Percentiles rank a stretch among this genome's conserved stretches.
phyloP scores from a whole-genome alignment of 768 basidiomycete species.

The Exsudoporus frostii region DNA sequence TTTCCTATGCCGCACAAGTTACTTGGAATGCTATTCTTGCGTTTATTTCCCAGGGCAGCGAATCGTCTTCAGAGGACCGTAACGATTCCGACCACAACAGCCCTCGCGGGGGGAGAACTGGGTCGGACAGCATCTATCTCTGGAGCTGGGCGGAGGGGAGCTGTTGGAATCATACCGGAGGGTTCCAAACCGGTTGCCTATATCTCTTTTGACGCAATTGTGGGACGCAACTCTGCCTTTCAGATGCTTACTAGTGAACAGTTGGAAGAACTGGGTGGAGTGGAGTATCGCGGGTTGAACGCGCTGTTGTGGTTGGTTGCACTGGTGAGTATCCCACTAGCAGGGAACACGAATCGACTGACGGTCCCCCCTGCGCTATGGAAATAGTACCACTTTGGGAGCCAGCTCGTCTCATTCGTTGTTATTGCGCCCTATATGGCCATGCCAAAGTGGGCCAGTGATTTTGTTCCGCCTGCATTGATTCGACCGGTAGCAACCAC shows the following conservation, averaged over 20 bases:
- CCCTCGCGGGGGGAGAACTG: constrained; percentile 39
- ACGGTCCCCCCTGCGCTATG: constrained; percentile 1
- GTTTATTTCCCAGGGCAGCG: constrained; percentile 62
- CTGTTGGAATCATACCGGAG: constrained; percentile 22
- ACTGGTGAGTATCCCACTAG: constrained; percentile 44
- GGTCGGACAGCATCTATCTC: constrained; percentile 25
- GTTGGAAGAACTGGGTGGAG: constrained; percentile 87
- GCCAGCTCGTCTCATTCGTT: constrained; percentile 66
- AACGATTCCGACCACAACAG: constrained; percentile 71
- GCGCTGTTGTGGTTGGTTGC: constrained; percentile 80
- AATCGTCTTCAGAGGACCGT: constrained; percentile 62
- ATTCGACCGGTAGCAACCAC: constrained; percentile 52
- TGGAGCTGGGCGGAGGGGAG: constrained; percentile 4
- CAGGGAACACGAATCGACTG: background rate
- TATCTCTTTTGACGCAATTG: constrained; percentile 79
- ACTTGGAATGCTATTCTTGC: constrained; percentile 44
- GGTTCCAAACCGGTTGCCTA: constrained; percentile 67
- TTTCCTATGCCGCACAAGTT: constrained; percentile 70
- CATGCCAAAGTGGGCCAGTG: constrained; percentile 50
- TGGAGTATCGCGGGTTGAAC: constrained; percentile 85
- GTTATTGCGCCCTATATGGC: constrained; percentile 83
- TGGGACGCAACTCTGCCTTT: constrained; percentile 81
- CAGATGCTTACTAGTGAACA: constrained; percentile 72
- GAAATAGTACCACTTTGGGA: constrained; percentile 70
- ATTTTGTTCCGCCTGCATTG: constrained; percentile 60